Base-by-base conservation (phyloP, 2,329 filamentous ascomycete species). In the Pseudocercospora macadamiae region DNA sequence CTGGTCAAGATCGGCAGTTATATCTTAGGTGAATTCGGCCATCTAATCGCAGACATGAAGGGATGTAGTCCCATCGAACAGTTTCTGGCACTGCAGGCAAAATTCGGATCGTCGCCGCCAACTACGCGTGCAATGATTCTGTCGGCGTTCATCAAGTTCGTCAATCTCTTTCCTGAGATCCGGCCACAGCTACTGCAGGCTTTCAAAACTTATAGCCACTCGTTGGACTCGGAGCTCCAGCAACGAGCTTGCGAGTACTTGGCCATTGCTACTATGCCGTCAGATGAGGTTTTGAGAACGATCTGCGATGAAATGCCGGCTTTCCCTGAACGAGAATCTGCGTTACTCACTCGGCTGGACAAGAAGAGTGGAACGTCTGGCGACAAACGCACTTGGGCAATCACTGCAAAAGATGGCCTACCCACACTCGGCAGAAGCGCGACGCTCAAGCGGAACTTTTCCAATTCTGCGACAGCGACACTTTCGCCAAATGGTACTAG, bases 271-370 rank as follows among this genome's bases (percentile, higher is more conserved):
- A 93, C 85, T 30, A 83, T 96, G 73, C 89, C 91, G 0, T 91
- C 91, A 0, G 95, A 99, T 69, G 93, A 97, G 65, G 83, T 99
- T 5, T 81, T 99, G 10, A 86, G 95, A 52, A 97, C 95, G 0
- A 88, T 99, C 4, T 96, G 93, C 74, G 95, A 99, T 68, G 95
- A 99, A 74, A 99, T 99, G 96, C 95, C 95, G 2, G 93, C 95
- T 0, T 99, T 97, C 77, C 96, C 95, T 0, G 93, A 99, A 74
- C 83, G 96, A 60, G 88, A 96, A 59, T 97, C 95, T 4, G 93
- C 95, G 1, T 80, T 99, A 25, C 81, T 99, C 9, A 97, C 93
- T 36, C 85, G 95, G 58, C 82, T 99, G 51, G 93, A 99, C 76
- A 92, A 96, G 76, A 97, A 96, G 78, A 92, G 96, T 70, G 90